Base-by-base conservation (phyloP, 2,329 filamentous ascomycete genomes). In the Calonectria fujianensis region DNA sequence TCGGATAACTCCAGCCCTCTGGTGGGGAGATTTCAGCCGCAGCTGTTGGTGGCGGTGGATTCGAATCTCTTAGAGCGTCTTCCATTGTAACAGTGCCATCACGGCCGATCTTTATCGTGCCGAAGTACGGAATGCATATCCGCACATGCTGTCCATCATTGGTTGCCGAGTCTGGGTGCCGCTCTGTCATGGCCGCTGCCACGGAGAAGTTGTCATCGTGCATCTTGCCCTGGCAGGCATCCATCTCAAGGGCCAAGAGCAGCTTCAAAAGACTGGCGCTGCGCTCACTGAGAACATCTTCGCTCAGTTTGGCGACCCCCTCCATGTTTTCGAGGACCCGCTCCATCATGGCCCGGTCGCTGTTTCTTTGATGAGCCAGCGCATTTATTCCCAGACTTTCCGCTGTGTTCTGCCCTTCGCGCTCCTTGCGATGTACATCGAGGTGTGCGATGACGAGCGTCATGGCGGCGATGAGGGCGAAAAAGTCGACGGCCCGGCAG, bases 401-500 rank as follows among this genome's bases (percentile, higher is more conserved):
- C 9, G 50, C 10, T 20, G 18, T 10, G 7, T 48, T 31, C 14
- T 27, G n/a, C 37, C 8, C 57, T 11, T 50, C 32, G 7, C 50
- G 59, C 18, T 63, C 18, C 16, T 48, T 51, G 32, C 64, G 70
- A 11, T 51, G 66, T 7, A 39, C 63, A 32, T 73, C 50, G 11
- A 74, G 51, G 29, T 74, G 67, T 8, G 83, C 83, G 11, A 88
- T 79, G 4, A 84, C 70, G 5, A 88, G 79, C 5, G 85, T 85
- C 74, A 86, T 82, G 8, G 80, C 80, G 1, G 86, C 83, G 39
- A 85, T 77, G 7, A 87, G 78, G 5, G 83, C 83, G n/a, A 86
- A 74, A 71, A 87, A 85, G 75, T 87, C 86, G 20, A 84, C 77
- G 0, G 78, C 76, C 0, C 85, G 83, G 70, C 82, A 86, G 78